Evolutionary conservation across 768 basidiomycete species (phyloP).

Genomic region (Solioccasus polychromus): DNA sequence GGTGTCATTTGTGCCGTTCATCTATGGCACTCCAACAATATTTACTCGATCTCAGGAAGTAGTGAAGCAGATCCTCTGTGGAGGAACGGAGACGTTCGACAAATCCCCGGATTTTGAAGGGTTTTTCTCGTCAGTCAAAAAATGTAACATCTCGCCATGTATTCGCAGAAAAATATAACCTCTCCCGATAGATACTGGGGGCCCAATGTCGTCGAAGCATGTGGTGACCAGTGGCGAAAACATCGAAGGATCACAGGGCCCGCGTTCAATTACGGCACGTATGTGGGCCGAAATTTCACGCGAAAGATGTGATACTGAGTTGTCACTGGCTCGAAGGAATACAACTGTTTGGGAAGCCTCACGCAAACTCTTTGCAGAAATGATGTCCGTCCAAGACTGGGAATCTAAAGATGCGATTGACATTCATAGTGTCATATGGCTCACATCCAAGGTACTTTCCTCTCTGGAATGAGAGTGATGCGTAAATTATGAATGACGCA

Average conservation of each 20-base stretch:
- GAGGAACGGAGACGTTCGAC: slow-evolving; percentile 2
- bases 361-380: slow-evolving; percentile 12
- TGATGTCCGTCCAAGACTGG: slow-evolving; percentile 14
- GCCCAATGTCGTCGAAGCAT: slow-evolving; percentile 12
- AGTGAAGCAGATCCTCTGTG: slow-evolving; percentile 6
- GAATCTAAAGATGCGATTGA: slow-evolving; percentile 7
- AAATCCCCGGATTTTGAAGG: no score
- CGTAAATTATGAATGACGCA: no score
- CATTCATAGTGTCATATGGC: slow-evolving; percentile 5
- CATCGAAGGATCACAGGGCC: slow-evolving; percentile 16
- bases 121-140: slow-evolving; percentile 2
- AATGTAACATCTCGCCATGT: no score
- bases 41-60: slow-evolving; percentile 20
- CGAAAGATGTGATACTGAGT: neutral
- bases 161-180: no score
- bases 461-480: neutral
- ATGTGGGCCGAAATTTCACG: no score
- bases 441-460: slow-evolving; percentile 8
- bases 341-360: slow-evolving; percentile 14
- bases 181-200: slow-evolving; percentile 23
- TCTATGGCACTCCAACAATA: slow-evolving; percentile 9
- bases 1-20: slow-evolving; percentile 16
- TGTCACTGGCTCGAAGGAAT: slow-evolving; percentile 9
- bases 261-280: slow-evolving; percentile 21
- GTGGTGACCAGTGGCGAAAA: slow-evolving; percentile 18